Conservation (phyloP, 805 yeast genomes). For the Torulaspora maleeae region DNA sequence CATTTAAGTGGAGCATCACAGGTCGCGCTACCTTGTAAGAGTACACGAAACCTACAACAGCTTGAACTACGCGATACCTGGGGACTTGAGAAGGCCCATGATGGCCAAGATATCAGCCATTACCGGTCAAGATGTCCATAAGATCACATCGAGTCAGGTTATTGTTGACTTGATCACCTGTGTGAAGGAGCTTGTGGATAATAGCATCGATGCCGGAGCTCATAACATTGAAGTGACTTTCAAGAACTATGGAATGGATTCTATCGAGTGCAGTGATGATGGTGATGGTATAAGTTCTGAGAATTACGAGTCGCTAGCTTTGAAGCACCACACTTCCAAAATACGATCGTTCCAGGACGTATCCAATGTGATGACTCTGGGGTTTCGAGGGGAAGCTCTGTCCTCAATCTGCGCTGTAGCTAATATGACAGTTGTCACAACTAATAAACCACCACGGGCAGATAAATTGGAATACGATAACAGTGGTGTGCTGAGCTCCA, state of each 20-base stretch:
- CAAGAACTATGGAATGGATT: constrained; percentile 66
- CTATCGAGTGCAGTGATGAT: constrained; percentile 63
- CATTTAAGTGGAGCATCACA: background rate
- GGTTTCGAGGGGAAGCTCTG: constrained; percentile 80
- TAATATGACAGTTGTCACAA: constrained; percentile 46
- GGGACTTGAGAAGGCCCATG: background rate
- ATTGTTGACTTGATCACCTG: constrained; percentile 72
- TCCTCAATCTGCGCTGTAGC: constrained; percentile 62
- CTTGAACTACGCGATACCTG: background rate
- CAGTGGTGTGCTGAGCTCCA: constrained; percentile 47
- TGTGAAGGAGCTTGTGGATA: constrained; percentile 82
- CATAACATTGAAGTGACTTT: constrained; percentile 63
- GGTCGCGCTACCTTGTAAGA: background rate
- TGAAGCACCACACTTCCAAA: constrained; percentile 67
- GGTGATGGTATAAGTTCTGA: constrained; percentile 56
- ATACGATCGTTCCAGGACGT: constrained; percentile 53
- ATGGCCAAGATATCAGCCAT: constrained; percentile 37
- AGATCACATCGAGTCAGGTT: constrained; percentile 90
- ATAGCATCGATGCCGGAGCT: constrained; percentile 76
- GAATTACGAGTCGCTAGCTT: constrained; percentile 52
- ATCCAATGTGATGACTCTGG: constrained; percentile 49
- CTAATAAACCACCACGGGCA: constrained; percentile 56
- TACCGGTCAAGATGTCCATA: constrained; percentile 53
- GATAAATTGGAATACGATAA: constrained; percentile 48
- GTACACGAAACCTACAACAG: background rate